phyloP scores from a whole-genome alignment of 1,139 yeast genomes.

The Nakaseomyces kungkrabaensis region DNA sequence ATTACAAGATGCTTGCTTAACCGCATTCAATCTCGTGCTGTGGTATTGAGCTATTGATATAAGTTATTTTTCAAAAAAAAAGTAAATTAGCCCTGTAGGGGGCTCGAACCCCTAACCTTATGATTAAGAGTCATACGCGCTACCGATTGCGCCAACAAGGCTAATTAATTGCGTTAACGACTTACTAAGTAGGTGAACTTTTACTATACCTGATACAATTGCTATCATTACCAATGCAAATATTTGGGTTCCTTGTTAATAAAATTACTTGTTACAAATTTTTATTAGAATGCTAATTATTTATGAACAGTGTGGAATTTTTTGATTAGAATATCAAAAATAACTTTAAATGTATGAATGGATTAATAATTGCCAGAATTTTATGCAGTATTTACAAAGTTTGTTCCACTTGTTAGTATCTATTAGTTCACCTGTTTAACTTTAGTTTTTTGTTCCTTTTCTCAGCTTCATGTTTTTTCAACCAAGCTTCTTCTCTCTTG shows the following conservation, averaged over 20 bases:
- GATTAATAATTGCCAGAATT: background rate
- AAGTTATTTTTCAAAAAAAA: background rate
- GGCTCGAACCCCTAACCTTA: constrained; percentile 40
- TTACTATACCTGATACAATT: too few relatives aligned
- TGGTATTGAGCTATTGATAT: background rate
- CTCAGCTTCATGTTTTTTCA: constrained; percentile 39
- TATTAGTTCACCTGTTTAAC: background rate
- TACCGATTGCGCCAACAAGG: constrained; percentile 41
- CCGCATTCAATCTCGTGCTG: too few relatives aligned
- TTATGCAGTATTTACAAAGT: background rate
- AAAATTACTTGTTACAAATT: too few relatives aligned
- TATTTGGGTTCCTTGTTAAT: background rate
- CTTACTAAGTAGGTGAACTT: too few relatives aligned
- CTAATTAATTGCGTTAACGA: constrained; percentile 10
- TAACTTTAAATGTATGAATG: too few relatives aligned
- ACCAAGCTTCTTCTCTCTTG: constrained; percentile 48
- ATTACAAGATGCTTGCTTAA: too few relatives aligned
- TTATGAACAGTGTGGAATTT: too few relatives aligned
- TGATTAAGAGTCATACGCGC: constrained; percentile 40
- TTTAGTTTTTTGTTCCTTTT: constrained; percentile 23
- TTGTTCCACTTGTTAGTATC: background rate
- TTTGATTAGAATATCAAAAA: too few relatives aligned
- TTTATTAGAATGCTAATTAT: too few relatives aligned
- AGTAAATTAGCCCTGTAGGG: constrained; percentile 34
- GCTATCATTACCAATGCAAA: too few relatives aligned